These are phyloP conservation scores for Lichtheimia corymbifera DNA, from an alignment of 371 early-diverging fungal species.

Conservation along the genomic window DNA sequence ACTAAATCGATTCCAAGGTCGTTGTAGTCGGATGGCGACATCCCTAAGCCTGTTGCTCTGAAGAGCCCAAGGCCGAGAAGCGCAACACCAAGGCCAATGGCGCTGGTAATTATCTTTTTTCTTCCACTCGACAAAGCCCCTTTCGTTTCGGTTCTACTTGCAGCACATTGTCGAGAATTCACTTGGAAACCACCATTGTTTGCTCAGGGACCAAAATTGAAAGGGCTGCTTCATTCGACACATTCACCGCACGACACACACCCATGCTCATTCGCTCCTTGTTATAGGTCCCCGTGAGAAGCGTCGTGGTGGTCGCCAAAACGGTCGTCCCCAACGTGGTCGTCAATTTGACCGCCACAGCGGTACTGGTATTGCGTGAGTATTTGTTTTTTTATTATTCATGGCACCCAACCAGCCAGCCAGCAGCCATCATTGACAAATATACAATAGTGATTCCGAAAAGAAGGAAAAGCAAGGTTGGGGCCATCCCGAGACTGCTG, in stretches of 20 bases:
- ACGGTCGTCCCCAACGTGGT: conserved; percentile 50
- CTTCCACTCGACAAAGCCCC: not conserved
- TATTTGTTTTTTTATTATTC: conserved; percentile 14
- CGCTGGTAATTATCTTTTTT: conserved; percentile 18
- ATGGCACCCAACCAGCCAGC: not conserved
- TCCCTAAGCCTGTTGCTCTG: conserved; percentile 38
- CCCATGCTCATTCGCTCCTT: conserved; percentile 3
- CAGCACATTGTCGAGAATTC: not conserved
- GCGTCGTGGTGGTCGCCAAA: conserved; percentile 55
- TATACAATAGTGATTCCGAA: conserved; percentile 58
- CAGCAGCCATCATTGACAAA: not conserved
- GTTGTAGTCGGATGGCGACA: conserved; percentile 48
- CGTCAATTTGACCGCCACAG: conserved; percentile 84
- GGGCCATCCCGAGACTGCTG: conserved; percentile 64
- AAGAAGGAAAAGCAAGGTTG: conserved; percentile 86
- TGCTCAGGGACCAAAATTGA: too few relatives aligned
- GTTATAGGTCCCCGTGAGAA: conserved; percentile 32
- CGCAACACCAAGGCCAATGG: conserved; percentile 20
- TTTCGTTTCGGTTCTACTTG: not conserved
- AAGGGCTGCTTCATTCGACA: too few relatives aligned
- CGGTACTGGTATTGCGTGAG: conserved; percentile 70
- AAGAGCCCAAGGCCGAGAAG: conserved; percentile 34
- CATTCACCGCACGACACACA: too few relatives aligned
- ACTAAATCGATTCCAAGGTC: conserved; percentile 27
- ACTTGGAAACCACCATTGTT: too few relatives aligned